Percentiles rank a stretch among this genome's conserved stretches.
phyloP scores from a whole-genome alignment of 352 stramenopile species.

The Blastocystis hominis region DNA sequence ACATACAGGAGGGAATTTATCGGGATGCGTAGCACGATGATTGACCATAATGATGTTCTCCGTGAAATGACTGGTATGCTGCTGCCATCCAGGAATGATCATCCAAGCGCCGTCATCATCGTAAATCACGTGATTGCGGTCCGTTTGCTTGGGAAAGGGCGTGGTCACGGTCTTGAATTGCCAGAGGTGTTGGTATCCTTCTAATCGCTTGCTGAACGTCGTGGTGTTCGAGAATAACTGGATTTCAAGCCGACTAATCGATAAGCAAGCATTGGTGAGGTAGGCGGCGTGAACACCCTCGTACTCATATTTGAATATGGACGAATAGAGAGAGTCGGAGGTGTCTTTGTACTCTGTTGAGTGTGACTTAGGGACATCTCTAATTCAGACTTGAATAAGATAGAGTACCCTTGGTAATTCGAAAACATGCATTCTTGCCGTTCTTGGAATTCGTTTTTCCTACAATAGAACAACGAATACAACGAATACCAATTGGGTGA shows the following conservation, averaged over 20 bases:
- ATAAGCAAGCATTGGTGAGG: not conserved
- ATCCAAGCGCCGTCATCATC: slow-evolving; percentile 34
- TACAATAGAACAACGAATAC: not conserved
- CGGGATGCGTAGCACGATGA: slow-evolving; percentile 29
- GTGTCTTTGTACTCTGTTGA: not conserved
- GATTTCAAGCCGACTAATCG: not conserved
- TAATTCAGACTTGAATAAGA: not conserved
- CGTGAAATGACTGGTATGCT: slow-evolving; percentile 48
- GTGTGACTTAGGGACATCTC: not conserved
- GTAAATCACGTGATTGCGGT: not conserved
- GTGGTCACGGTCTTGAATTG: not conserved
- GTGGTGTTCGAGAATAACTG: not conserved
- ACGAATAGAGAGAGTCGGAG: not conserved
- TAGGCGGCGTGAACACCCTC: slow-evolving; percentile 34
- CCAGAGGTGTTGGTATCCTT: slow-evolving; percentile 46
- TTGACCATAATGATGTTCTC: slow-evolving; percentile 55
- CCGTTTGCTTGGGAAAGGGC: not conserved
- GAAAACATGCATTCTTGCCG: not conserved
- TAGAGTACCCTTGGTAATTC: not conserved
- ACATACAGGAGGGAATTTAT: not conserved
- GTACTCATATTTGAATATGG: not conserved
- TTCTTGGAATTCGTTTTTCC: not conserved
- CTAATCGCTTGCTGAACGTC: not conserved
- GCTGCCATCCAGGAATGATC: slow-evolving; percentile 52
- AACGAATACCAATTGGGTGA: not conserved